Evolutionary conservation across 2,329 filamentous ascomycete species (phyloP).

Genomic region (Apiospora phragmitis): DNA sequence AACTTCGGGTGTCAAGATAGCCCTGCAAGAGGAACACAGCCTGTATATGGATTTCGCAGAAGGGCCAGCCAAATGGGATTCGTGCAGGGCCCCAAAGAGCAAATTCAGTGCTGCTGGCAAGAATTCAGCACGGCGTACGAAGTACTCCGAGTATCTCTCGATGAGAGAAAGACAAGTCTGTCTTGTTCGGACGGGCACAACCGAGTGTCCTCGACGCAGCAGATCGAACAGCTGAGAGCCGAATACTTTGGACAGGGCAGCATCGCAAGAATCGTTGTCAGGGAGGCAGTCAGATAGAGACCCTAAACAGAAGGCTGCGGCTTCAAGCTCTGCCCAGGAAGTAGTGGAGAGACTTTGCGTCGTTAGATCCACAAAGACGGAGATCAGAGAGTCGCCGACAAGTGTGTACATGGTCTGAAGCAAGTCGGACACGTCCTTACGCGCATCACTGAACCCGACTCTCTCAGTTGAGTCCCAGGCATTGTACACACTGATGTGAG

Average conservation of each 20-base stretch:
- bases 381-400: slow-evolving; percentile 55
- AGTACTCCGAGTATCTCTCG: slow-evolving; percentile 74
- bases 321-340: slow-evolving; percentile 62
- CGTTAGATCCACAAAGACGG: slow-evolving; percentile 57
- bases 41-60: slow-evolving; percentile 74
- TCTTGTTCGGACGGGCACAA: slow-evolving; percentile 62
- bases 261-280: slow-evolving; percentile 59
- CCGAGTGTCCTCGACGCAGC: slow-evolving; percentile 47
- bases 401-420: slow-evolving; percentile 70
- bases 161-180: slow-evolving; percentile 71
- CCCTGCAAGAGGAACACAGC: slow-evolving; percentile 75
- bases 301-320: slow-evolving; percentile 63
- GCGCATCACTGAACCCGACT: slow-evolving; percentile 68
- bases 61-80: slow-evolving; percentile 60
- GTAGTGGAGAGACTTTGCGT: slow-evolving; percentile 48
- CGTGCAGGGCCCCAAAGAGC: slow-evolving; percentile 69
- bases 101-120: slow-evolving; percentile 73
- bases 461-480: slow-evolving; percentile 72
- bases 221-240: slow-evolving; percentile 57
- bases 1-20: slow-evolving; percentile 66
- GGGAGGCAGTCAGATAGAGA: slow-evolving; percentile 66
- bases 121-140: slow-evolving; percentile 66
- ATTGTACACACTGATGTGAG: slow-evolving; percentile 55
- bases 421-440: slow-evolving; percentile 78
- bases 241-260: slow-evolving; percentile 62